Conservation (phyloP, 306 rosid genomes). For the Trifolium fragiferum region DNA sequence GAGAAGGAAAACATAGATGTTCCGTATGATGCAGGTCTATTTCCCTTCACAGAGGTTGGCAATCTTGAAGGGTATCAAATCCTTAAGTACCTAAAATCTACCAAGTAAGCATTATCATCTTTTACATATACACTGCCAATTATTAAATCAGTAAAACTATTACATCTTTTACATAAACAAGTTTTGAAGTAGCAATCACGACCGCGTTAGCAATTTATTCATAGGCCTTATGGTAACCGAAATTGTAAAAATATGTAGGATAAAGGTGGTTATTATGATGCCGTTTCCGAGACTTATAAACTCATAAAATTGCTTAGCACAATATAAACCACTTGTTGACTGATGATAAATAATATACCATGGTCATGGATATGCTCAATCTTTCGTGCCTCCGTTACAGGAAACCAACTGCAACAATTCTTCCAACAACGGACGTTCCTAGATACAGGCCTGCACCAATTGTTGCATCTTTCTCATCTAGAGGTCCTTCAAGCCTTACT, state of each 20-base stretch:
- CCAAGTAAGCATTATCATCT: constrained; percentile 59
- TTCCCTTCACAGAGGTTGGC: constrained; percentile 71
- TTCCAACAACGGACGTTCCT: constrained; percentile 57
- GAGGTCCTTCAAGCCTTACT: constrained; percentile 81
- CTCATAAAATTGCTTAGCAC: no score
- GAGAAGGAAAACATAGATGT: constrained; percentile 51
- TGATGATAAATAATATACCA: not conserved
- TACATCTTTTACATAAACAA: not conserved
- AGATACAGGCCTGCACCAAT: constrained; percentile 68
- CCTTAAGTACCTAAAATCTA: constrained; percentile 71
- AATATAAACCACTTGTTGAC: no score
- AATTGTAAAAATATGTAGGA: no score
- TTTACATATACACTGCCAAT: not conserved
- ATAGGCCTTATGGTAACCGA: no score
- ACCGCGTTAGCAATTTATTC: not conserved
- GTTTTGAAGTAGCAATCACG: not conserved
- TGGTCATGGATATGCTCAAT: not conserved
- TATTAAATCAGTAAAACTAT: not conserved
- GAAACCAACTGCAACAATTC: constrained; percentile 74
- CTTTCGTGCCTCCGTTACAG: constrained; percentile 42
- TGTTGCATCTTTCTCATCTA: constrained; percentile 83
- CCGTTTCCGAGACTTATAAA: no score
- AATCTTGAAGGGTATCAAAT: constrained; percentile 66
- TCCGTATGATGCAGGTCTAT: constrained; percentile 70
- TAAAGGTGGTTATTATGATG: no score